phyloP scores from a whole-genome alignment of 2,329 filamentous ascomycete genomes.

The Furcasterigmium sp. region DNA sequence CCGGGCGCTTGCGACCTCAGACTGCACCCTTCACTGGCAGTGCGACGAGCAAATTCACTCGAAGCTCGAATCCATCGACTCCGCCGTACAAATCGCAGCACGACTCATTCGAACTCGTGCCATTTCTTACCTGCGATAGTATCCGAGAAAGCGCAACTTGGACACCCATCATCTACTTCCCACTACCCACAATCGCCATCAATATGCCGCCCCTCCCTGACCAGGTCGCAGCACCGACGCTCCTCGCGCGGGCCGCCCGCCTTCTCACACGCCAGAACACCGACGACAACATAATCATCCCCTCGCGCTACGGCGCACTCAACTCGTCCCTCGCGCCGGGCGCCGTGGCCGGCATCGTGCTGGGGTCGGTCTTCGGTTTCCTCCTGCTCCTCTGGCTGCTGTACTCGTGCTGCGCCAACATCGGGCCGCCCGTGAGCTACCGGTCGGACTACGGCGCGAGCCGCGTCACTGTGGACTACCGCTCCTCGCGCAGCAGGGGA shows the following conservation, averaged over 20 bases:
- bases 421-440: constrained; percentile 25
- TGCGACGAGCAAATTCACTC: no score
- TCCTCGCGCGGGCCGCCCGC: constrained; percentile 3
- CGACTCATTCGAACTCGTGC: no score
- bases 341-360: constrained; percentile 36
- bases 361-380: constrained; percentile 43
- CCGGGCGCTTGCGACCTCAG: not conserved
- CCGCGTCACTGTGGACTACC: constrained; percentile 1
- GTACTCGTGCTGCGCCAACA: constrained; percentile 39
- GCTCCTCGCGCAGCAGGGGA: constrained; percentile 8
- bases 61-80: no score
- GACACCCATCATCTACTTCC: no score
- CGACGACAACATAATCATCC: constrained; percentile 21
- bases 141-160: no score
- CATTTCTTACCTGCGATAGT: no score
- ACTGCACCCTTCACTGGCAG: no score
- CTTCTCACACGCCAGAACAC: constrained; percentile 9
- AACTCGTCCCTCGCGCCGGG: constrained; percentile 34
- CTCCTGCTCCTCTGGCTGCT: constrained; percentile 47
- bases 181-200: not conserved
- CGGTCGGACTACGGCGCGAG: constrained; percentile 8
- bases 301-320: constrained; percentile 26
- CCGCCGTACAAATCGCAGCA: no score
- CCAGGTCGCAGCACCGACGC: not conserved
- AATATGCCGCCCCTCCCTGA: not conserved